Conservation (phyloP, 176 grass and related monocot genomes). For the Hyparrhenia diplandra region DNA sequence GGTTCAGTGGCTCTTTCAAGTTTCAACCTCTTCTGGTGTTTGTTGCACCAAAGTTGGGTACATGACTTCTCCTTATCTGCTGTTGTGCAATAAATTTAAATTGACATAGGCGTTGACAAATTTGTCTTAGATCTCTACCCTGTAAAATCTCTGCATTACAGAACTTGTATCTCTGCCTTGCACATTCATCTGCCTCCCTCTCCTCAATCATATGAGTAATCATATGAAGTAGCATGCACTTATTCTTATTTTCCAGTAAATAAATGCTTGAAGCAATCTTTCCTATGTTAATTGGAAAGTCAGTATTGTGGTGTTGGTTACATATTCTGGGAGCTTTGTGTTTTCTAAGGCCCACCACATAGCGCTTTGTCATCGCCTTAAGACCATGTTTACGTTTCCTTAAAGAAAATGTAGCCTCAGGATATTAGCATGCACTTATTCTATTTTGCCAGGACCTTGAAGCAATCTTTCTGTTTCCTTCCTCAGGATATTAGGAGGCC, state of each 20-base stretch:
- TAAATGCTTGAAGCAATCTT: constrained; percentile 17
- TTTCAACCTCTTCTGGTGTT: not conserved
- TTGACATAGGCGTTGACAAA: not conserved
- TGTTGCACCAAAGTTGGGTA: not conserved
- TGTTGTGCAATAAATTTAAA: not conserved
- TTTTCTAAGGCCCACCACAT: too few relatives aligned
- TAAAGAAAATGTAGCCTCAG: too few relatives aligned
- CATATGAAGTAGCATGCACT: not conserved
- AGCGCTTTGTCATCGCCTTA: too few relatives aligned
- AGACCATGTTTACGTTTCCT: too few relatives aligned
- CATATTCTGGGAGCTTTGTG: too few relatives aligned
- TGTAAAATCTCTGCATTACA: not conserved
- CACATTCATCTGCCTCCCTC: not conserved
- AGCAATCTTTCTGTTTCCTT: constrained; percentile 26
- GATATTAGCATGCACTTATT: too few relatives aligned
- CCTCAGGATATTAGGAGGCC: constrained; percentile 90
- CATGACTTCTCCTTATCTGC: not conserved
- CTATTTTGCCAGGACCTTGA: too few relatives aligned
- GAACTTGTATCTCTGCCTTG: not conserved
- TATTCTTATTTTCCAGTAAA: constrained; percentile 4
- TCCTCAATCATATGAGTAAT: not conserved
- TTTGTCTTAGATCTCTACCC: not conserved
- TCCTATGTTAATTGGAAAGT: constrained; percentile 9
- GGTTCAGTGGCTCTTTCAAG: not conserved
- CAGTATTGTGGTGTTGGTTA: too few relatives aligned